These are phyloP conservation scores for Trichophyton schoenleinii DNA, from an alignment of 2,329 filamentous ascomycete species.

Conservation along the genomic window DNA sequence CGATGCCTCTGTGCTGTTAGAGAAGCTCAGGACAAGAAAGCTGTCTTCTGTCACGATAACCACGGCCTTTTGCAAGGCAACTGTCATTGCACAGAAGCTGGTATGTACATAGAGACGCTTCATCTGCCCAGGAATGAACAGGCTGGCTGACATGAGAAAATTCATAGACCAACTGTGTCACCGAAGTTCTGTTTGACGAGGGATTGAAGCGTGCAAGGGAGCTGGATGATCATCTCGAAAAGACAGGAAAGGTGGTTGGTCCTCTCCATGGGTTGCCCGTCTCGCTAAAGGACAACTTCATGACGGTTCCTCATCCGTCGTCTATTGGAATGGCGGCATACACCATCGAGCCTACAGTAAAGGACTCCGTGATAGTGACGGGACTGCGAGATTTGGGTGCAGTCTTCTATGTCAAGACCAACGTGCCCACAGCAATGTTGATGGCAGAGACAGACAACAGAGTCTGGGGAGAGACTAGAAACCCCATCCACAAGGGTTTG, in stretches of 20 bases:
- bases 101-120: background rate
- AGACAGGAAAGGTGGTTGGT: constrained; percentile 29
- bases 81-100: constrained; percentile 28
- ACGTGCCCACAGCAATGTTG: constrained; percentile 32
- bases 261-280: constrained; percentile 33
- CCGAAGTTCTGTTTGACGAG: constrained; percentile 42
- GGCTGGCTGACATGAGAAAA: background rate
- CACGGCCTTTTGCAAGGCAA: constrained; percentile 28
- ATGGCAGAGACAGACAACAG: constrained; percentile 33
- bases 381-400: constrained; percentile 31
- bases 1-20: constrained; percentile 24
- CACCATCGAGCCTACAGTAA: constrained; percentile 16
- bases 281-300: constrained; percentile 31
- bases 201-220: constrained; percentile 26
- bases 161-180: constrained; percentile 47
- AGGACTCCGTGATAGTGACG: constrained; percentile 24
- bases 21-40: constrained; percentile 24
- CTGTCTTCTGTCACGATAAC: constrained; percentile 12
- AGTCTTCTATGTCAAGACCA: constrained; percentile 32
- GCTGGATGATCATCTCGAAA: constrained; percentile 26
- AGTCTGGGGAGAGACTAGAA: constrained; percentile 32
- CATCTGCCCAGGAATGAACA: background rate
- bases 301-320: constrained; percentile 18
- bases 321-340: constrained; percentile 14
- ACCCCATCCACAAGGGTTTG: constrained; percentile 24